Percentiles rank a stretch among this genome's conserved stretches.
These are phyloP conservation scores for Colletotrichum lupini DNA, from an alignment of 2,329 filamentous ascomycete genomes.

Conservation along the genomic window DNA sequence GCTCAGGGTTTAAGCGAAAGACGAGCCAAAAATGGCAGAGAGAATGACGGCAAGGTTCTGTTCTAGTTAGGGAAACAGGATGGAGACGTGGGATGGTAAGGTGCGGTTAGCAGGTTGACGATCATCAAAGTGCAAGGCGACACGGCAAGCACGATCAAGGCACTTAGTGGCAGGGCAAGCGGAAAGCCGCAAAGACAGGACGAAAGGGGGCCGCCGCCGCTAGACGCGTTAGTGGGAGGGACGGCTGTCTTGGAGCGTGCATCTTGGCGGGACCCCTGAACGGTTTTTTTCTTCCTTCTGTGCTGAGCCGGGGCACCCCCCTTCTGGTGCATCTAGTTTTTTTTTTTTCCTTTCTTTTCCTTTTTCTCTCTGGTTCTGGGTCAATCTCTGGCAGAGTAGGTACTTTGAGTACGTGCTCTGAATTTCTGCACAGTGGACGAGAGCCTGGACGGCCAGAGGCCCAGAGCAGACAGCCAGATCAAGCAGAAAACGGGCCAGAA, in stretches of 20 bases:
- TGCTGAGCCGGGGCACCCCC: not conserved
- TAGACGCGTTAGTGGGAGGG: conserved; percentile 26
- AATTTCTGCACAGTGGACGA: not conserved
- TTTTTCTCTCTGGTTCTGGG: not conserved
- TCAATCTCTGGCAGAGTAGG: not conserved
- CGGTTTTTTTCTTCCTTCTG: conserved; percentile 6
- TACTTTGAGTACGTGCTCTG: not conserved
- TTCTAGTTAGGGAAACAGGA: not conserved
- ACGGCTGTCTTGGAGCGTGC: conserved; percentile 25
- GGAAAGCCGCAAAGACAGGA: conserved; percentile 17
- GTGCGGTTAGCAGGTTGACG: conserved; percentile 17
- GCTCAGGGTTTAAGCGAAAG: conserved; percentile 33
- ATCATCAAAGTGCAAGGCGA: conserved; percentile 2
- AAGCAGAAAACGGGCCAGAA: conserved; percentile 14
- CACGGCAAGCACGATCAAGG: not conserved
- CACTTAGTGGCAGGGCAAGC: too few species aligned
- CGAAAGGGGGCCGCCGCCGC: conserved; percentile 30
- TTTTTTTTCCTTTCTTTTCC: not conserved
- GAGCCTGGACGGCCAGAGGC: too few species aligned
- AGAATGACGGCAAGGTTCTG: conserved; percentile 23
- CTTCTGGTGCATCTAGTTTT: not conserved
- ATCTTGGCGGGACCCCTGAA: conserved; percentile 28
- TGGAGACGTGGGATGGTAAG: conserved; percentile 5
- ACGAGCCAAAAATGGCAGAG: conserved; percentile 13
- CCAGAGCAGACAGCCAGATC: not conserved